Evolutionary conservation across 2,329 filamentous ascomycete species (phyloP).

Genomic region (Alternaria infectoria): DNA sequence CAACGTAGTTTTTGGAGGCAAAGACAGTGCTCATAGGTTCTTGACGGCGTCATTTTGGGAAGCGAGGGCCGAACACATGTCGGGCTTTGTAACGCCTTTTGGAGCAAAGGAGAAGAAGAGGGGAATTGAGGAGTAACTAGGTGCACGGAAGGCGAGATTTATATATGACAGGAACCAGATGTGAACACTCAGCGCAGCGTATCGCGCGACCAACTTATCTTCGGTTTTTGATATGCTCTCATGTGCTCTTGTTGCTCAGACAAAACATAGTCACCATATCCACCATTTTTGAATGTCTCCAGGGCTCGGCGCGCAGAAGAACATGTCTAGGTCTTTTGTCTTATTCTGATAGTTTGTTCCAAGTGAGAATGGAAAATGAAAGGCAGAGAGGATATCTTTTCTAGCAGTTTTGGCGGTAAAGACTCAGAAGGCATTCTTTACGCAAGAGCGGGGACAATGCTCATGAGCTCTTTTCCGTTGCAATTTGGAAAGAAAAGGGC

Average conservation of each 20-base stretch:
- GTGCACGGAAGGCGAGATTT: neutral
- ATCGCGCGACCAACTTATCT: neutral
- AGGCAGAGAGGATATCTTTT: too few species aligned
- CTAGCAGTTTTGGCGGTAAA: too few species aligned
- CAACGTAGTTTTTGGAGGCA: neutral
- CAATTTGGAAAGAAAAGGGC: too few species aligned
- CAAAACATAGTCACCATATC: neutral
- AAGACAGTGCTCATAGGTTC: neutral
- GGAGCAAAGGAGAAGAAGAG: neutral
- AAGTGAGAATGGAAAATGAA: too few species aligned
- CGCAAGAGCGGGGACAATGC: too few species aligned
- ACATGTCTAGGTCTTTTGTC: fast-evolving
- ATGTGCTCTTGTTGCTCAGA: neutral
- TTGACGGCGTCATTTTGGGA: fast-evolving
- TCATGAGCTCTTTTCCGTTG: too few species aligned
- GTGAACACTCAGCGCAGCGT: neutral
- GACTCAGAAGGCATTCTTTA: too few species aligned
- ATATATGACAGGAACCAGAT: neutral
- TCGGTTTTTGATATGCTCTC: neutral
- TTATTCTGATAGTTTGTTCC: too few species aligned
- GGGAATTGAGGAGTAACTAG: neutral
- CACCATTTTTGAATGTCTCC: too few species aligned
- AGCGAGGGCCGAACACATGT: neutral
- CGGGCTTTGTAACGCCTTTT: neutral
- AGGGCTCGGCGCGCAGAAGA: too few species aligned